Evolutionary conservation across 805 yeast genomes (phyloP).

Genomic region (Lachancea sp.): DNA sequence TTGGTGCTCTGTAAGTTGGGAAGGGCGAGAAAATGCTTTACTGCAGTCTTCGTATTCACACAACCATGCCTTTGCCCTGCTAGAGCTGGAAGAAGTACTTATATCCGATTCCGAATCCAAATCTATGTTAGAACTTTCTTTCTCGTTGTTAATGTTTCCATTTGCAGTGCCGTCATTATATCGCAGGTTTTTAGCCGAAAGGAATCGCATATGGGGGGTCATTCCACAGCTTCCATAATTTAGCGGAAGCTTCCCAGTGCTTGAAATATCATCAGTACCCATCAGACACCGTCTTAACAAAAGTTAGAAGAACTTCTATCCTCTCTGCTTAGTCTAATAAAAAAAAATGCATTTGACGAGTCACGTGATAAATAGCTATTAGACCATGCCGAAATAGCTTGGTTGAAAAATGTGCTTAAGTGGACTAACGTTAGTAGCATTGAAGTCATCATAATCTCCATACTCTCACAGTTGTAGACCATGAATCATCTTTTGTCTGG

Average conservation of each 20-base stretch:
- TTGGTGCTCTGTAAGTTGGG: constrained; percentile 74
- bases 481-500: too few relatives aligned
- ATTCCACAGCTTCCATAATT: background rate
- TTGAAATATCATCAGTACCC: background rate
- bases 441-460: too few relatives aligned
- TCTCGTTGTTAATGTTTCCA: background rate
- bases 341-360: too few relatives aligned
- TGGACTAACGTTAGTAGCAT: too few relatives aligned
- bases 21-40: constrained; percentile 75
- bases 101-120: constrained; percentile 7
- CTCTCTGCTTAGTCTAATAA: too few relatives aligned
- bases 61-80: constrained; percentile 49
- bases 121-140: background rate
- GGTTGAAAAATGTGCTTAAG: too few relatives aligned
- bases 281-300: too few relatives aligned
- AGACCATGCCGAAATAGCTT: too few relatives aligned
- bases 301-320: too few relatives aligned
- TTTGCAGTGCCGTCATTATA: background rate
- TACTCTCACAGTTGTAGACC: too few relatives aligned
- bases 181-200: background rate
- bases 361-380: too few relatives aligned
- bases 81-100: constrained; percentile 9
- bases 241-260: background rate
- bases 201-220: background rate
- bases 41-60: constrained; percentile 65